Conservation (phyloP, 345 rosid genomes). For the Sisymbrium irio region DNA sequence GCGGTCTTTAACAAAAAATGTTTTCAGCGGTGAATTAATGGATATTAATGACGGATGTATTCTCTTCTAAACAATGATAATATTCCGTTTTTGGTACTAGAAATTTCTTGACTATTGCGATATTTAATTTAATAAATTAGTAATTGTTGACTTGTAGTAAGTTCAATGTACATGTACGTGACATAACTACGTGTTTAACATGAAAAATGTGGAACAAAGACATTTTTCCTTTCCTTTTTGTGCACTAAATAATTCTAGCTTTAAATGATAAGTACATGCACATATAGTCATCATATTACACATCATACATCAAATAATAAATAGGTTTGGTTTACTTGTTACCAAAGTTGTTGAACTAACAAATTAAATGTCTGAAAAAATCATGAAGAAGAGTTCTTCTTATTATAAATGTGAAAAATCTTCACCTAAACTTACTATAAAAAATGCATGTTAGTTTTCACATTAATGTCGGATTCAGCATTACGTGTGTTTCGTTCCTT, state of each 20-base stretch:
- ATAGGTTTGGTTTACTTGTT: slow-evolving; percentile 37
- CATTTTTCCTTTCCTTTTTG: neutral
- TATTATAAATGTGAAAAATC: slow-evolving; percentile 14
- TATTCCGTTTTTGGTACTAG: neutral
- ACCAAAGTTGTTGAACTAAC: slow-evolving; percentile 41
- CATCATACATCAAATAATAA: slow-evolving; percentile 33
- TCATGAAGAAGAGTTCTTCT: slow-evolving; percentile 25
- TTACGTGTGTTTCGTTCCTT: slow-evolving; percentile 28
- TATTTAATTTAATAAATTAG: slow-evolving; percentile 9
- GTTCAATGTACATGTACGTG: slow-evolving; percentile 27
- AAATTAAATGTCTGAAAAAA: slow-evolving; percentile 27
- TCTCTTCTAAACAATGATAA: neutral
- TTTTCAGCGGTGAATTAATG: neutral
- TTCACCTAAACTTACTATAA: slow-evolving; percentile 20
- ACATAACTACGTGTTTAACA: slow-evolving; percentile 13
- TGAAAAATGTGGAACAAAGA: slow-evolving; percentile 34
- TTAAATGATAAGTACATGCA: neutral
- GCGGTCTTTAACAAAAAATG: neutral
- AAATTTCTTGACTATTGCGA: slow-evolving; percentile 12
- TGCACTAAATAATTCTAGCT: neutral
- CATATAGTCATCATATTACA: slow-evolving; percentile 1
- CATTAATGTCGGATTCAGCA: slow-evolving; percentile 21
- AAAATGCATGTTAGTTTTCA: slow-evolving; percentile 23
- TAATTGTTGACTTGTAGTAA: slow-evolving; percentile 30
- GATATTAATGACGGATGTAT: slow-evolving; percentile 14